Percentiles rank a stretch among this genome's conserved stretches.
phyloP scores from a whole-genome alignment of 441 rosid species.

The Populus hybrid region DNA sequence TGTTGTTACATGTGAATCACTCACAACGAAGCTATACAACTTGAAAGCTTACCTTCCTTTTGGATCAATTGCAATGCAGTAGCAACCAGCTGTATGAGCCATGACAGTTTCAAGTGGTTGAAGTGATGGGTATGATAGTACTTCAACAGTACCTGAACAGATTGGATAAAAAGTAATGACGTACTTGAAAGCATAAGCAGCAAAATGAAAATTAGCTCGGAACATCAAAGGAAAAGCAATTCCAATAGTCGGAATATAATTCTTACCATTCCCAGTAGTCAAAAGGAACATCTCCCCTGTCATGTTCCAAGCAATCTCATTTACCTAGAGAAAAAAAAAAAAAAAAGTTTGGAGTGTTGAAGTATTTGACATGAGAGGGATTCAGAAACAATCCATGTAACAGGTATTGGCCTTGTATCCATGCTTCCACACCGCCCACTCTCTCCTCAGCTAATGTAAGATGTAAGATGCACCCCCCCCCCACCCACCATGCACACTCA shows the following conservation, averaged over 20 bases:
- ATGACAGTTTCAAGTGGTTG: slow-evolving; percentile 73
- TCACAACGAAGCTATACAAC: slow-evolving; percentile 1
- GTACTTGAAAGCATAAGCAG: not conserved
- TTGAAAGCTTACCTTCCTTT: slow-evolving; percentile 59
- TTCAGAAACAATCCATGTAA: not conserved
- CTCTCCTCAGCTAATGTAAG: no score
- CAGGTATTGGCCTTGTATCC: not conserved
- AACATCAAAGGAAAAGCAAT: not conserved
- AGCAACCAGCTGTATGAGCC: slow-evolving; percentile 99
- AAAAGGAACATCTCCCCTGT: slow-evolving; percentile 90
- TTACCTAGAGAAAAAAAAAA: slow-evolving; percentile 51
- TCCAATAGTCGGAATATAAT: slow-evolving; percentile 8
- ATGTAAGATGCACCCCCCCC: no score
- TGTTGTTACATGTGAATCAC: not conserved
- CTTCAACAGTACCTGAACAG: slow-evolving; percentile 85
- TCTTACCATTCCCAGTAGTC: slow-evolving; percentile 89
- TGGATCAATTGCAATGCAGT: slow-evolving; percentile 97
- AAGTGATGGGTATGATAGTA: slow-evolving; percentile 82
- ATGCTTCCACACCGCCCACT: no score
- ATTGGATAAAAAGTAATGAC: slow-evolving; percentile 1
- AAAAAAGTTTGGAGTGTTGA: not conserved
- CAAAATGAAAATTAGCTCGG: not conserved
- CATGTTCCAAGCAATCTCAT: slow-evolving; percentile 98
- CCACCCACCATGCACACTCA: no score
- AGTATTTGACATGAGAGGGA: not conserved